A percentile compares a stretch with the other conserved stretches of the same genome.
Evolutionary conservation across 768 basidiomycete genomes (phyloP).

Genomic region (Mycena rosella): DNA sequence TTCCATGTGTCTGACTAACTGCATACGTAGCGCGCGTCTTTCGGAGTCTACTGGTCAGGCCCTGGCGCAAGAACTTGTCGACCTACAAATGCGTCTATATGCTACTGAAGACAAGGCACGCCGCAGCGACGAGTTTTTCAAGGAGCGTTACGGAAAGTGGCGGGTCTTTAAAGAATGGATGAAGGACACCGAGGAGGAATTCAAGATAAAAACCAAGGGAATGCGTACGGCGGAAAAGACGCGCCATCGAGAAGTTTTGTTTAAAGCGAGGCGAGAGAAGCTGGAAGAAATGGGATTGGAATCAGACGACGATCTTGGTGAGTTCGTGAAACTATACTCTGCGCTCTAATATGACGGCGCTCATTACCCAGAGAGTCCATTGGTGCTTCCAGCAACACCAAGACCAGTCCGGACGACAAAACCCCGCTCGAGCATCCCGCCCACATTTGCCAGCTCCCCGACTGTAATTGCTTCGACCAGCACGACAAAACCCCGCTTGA

Average conservation of each 20-base stretch:
- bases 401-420: constrained; percentile 6
- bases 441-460: constrained; percentile 34
- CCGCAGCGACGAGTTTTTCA: constrained; percentile 65
- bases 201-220: constrained; percentile 42
- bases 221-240: constrained; percentile 47
- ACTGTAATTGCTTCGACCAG: constrained; percentile 26
- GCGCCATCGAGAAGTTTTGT: constrained; percentile 37
- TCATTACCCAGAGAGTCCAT: background rate
- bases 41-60: constrained; percentile 27
- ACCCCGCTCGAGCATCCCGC: background rate
- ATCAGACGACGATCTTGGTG: constrained; percentile 22
- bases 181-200: constrained; percentile 48
- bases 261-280: constrained; percentile 40
- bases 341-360: background rate
- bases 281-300: constrained; percentile 24
- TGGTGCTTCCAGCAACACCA: background rate
- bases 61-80: constrained; percentile 30
- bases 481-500: background rate
- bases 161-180: constrained; percentile 59
- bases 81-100: constrained; percentile 14
- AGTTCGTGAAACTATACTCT: background rate
- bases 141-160: constrained; percentile 54
- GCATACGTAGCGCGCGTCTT: background rate
- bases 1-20: background rate
- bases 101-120: constrained; percentile 39